A percentile compares a stretch with the other conserved stretches of the same genome.
phyloP scores from a whole-genome alignment of 805 yeast genomes.

The Myxozyma vanderwaltii region DNA sequence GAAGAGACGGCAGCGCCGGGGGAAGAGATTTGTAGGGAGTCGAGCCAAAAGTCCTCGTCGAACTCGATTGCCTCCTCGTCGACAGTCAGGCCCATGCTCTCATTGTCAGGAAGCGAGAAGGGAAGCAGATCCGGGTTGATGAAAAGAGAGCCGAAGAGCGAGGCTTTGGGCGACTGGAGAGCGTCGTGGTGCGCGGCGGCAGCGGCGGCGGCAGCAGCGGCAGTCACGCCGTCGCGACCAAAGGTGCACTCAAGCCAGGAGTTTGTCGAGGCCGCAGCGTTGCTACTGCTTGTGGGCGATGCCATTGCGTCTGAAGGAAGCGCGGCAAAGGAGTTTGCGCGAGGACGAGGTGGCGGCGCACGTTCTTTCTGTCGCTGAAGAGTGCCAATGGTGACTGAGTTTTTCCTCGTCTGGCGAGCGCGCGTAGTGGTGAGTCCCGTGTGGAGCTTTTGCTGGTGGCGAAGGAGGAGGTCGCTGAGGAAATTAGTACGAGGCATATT shows the following conservation, averaged over 20 bases:
- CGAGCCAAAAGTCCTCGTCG: conserved; percentile 30
- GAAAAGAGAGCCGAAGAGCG: conserved; percentile 30
- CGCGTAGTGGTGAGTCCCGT: conserved; percentile 22
- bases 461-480: conserved; percentile 52
- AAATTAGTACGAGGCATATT: conserved; percentile 38
- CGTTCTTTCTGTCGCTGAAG: conserved; percentile 22
- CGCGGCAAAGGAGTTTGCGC: conserved; percentile 31
- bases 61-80: conserved; percentile 29
- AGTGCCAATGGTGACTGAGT: conserved; percentile 32
- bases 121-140: conserved; percentile 32
- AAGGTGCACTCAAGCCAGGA: conserved; percentile 28
- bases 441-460: conserved; percentile 95
- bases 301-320: conserved; percentile 5
- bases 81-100: conserved; percentile 18
- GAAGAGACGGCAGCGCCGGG: conserved; percentile 15
- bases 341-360: conserved; percentile 16
- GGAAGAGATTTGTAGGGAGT: conserved; percentile 20
- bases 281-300: neutral
- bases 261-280: conserved; percentile 12
- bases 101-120: conserved; percentile 30
- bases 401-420: conserved; percentile 26
- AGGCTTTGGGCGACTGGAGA: neutral
- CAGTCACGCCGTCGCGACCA: conserved; percentile 5
- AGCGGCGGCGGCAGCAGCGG: neutral
- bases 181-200: neutral